Percentiles rank a stretch among this genome's conserved stretches.
Conservation (phyloP, 2,329 filamentous ascomycete species). For the Pestalotiopsis sp. region DNA sequence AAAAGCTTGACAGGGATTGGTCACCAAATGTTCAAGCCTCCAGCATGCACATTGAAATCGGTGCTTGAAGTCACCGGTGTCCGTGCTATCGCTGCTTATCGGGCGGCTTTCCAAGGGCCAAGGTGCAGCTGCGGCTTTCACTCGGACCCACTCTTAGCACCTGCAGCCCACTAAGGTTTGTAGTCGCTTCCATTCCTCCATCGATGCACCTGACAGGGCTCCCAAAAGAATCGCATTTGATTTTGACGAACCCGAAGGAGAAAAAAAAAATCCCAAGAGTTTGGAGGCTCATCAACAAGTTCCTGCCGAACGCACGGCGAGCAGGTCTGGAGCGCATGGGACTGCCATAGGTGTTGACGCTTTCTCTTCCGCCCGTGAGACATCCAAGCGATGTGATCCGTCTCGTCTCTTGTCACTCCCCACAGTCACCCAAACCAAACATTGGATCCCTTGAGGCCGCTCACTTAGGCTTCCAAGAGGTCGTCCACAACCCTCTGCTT, state of each 20-base stretch:
- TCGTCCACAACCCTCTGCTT: background rate
- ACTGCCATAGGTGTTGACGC: background rate
- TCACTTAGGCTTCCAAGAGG: background rate
- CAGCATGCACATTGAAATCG: background rate
- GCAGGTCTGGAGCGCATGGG: background rate
- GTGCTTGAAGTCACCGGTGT: background rate
- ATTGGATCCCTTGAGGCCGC: constrained; percentile 2
- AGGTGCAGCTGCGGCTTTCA: background rate
- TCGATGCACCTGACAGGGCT: background rate
- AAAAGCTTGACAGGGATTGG: background rate
- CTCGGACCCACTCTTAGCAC: constrained; percentile 4
- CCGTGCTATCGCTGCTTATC: constrained; percentile 10
- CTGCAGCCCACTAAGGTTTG: constrained; percentile 6
- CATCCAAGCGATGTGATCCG: constrained; percentile 5
- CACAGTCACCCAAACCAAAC: constrained; percentile 6
- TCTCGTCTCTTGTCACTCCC: background rate
- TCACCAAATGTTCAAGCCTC: background rate
- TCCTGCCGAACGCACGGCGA: background rate
- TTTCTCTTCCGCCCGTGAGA: background rate
- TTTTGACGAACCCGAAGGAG: background rate
- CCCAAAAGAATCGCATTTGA: constrained; percentile 8
- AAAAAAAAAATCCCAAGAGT: background rate
- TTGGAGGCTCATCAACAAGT: background rate
- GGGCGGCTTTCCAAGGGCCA: background rate
- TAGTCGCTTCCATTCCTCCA: background rate